Evolutionary conservation across 495 filamentous ascomycete species (phyloP).

Genomic region (Penicillium cataractarum): DNA sequence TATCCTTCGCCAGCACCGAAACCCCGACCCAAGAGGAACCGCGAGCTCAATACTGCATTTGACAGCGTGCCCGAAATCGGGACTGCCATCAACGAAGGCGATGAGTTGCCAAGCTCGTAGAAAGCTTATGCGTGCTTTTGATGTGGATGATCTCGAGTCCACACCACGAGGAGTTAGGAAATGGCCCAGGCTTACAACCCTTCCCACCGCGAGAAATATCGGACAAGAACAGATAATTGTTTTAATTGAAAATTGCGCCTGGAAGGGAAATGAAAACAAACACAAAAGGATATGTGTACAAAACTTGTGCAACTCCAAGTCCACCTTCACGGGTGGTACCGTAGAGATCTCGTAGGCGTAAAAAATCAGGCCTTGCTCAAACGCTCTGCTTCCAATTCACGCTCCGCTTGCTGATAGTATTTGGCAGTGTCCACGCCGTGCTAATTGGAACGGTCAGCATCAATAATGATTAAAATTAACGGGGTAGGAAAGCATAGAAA

Average conservation of each 20-base stretch:
- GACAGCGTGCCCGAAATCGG: slow-evolving; percentile 17
- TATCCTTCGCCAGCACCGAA: slow-evolving; percentile 55
- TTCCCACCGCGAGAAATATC: background rate
- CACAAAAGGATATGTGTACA: slow-evolving; percentile 38
- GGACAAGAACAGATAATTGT: slow-evolving; percentile 21
- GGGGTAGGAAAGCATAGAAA: background rate
- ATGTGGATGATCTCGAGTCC: background rate
- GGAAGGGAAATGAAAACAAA: slow-evolving; percentile 23
- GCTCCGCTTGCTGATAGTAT: slow-evolving; percentile 96
- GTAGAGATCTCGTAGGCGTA: background rate
- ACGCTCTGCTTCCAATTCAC: slow-evolving; percentile 82
- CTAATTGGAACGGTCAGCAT: slow-evolving; percentile 43
- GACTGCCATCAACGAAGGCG: background rate
- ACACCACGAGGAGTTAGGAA: background rate
- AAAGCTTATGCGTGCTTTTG: background rate
- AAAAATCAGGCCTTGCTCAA: slow-evolving; percentile 34
- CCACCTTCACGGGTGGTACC: background rate
- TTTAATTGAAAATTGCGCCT: slow-evolving; percentile 35
- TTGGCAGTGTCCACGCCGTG: slow-evolving; percentile 98
- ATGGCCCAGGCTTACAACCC: background rate
- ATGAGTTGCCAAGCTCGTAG: background rate
- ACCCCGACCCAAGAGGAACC: slow-evolving; percentile 58
- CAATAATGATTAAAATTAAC: background rate
- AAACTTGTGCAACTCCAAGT: slow-evolving; percentile 25
- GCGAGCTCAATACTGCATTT: slow-evolving; percentile 52